Evolutionary conservation across 2,329 filamentous ascomycete genomes (phyloP).

Genomic region (Paecilomyces sp.): DNA sequence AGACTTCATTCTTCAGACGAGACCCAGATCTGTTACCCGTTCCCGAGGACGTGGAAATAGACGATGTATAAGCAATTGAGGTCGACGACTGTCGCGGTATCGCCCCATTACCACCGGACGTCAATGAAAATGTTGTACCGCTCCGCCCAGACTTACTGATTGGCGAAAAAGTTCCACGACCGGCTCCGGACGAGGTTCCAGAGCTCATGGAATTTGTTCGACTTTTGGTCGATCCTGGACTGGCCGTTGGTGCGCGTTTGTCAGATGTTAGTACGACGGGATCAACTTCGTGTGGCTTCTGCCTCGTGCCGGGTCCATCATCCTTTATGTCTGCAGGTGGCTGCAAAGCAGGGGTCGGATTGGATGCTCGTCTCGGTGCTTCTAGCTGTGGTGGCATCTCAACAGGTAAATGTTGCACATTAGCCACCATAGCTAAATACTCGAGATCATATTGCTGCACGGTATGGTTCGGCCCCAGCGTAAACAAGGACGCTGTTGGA

Average conservation of each 20-base stretch:
- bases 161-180: slow-evolving; percentile 32
- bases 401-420: slow-evolving; percentile 77
- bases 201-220: slow-evolving; percentile 58
- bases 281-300: slow-evolving; percentile 65
- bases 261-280: slow-evolving; percentile 54
- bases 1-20: slow-evolving; percentile 69
- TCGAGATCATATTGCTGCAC: slow-evolving; percentile 95
- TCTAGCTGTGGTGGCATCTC: slow-evolving; percentile 76
- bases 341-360: slow-evolving; percentile 24
- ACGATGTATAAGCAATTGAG: slow-evolving; percentile 37
- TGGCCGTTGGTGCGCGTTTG: slow-evolving; percentile 59
- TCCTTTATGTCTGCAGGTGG: slow-evolving; percentile 56
- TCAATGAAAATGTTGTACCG: slow-evolving; percentile 39
- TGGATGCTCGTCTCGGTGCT: slow-evolving; percentile 37
- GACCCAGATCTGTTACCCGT: slow-evolving; percentile 49
- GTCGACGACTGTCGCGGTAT: slow-evolving; percentile 30
- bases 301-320: slow-evolving; percentile 62
- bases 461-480: slow-evolving; percentile 76
- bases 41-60: slow-evolving; percentile 41
- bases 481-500: slow-evolving; percentile 85
- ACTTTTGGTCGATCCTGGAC: slow-evolving; percentile 56
- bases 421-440: slow-evolving; percentile 73
- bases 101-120: slow-evolving; percentile 24
- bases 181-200: slow-evolving; percentile 44
- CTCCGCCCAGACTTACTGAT: slow-evolving; percentile 36